phyloP scores from a whole-genome alignment of 768 basidiomycete species.

The Dioszegia crocea region DNA sequence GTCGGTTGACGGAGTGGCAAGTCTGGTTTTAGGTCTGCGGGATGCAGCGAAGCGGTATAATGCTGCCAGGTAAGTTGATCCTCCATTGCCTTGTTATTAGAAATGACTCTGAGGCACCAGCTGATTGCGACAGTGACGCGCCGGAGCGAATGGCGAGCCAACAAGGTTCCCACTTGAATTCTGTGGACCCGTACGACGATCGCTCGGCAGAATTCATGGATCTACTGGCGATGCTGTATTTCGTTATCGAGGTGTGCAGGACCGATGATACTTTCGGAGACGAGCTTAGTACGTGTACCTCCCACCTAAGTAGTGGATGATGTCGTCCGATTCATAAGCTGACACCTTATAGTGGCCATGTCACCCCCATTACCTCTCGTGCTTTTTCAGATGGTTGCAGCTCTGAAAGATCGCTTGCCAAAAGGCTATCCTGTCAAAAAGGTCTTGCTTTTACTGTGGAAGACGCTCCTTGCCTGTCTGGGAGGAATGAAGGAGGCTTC shows the following conservation, averaged over 20 bases:
- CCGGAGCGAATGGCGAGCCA: background rate
- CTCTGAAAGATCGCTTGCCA: slow-evolving; percentile 83
- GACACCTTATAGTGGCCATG: slow-evolving; percentile 69
- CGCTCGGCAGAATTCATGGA: slow-evolving; percentile 36
- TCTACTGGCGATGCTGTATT: slow-evolving; percentile 82
- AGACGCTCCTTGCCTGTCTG: slow-evolving; percentile 81
- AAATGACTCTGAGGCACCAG: no score
- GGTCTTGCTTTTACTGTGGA: slow-evolving; percentile 84
- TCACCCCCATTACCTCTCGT: slow-evolving; percentile 92
- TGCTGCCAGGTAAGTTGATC: slow-evolving; percentile 46
- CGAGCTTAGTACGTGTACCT: slow-evolving; percentile 73
- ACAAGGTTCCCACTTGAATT: background rate
- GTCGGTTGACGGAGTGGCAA: slow-evolving; percentile 72
- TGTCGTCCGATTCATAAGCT: no score
- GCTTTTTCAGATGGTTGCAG: slow-evolving; percentile 82
- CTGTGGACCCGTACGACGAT: slow-evolving; percentile 35
- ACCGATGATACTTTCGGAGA: slow-evolving; percentile 92
- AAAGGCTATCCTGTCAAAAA: slow-evolving; percentile 98
- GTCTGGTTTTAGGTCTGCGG: slow-evolving; percentile 81
- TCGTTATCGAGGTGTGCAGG: slow-evolving; percentile 88
- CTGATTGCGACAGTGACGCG: background rate
- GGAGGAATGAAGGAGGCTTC: slow-evolving; percentile 84
- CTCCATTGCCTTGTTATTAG: background rate
- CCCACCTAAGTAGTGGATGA: background rate
- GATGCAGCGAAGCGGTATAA: slow-evolving; percentile 80